Percentiles rank a stretch among this genome's conserved stretches.
phyloP scores from a whole-genome alignment of 164 flowering plant species.

The Nymphaea thermarum region DNA sequence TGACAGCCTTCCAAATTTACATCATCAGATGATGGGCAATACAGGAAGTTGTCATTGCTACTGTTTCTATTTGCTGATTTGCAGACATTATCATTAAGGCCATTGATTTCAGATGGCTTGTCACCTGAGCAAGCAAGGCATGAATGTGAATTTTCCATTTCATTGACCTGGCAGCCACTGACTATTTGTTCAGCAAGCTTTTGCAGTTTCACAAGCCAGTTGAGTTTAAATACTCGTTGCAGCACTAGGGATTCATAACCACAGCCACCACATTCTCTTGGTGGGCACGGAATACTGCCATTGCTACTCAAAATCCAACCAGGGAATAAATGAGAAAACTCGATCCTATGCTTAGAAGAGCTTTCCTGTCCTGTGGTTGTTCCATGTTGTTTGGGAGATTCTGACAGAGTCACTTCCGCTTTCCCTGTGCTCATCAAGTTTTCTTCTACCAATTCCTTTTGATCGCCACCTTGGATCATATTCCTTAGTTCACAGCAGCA shows the following conservation, averaged over 20 bases:
- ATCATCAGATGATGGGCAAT: constrained; percentile 55
- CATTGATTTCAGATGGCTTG: constrained; percentile 9
- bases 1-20: constrained; percentile 42
- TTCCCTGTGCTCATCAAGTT: constrained; percentile 14
- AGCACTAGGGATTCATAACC: constrained; percentile 40
- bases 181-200: constrained; percentile 97
- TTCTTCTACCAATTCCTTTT: constrained; percentile 15
- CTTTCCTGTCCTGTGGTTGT: constrained; percentile 2
- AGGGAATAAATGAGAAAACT: constrained; percentile 26
- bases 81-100: constrained; percentile 16
- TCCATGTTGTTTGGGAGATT: constrained; percentile 17
- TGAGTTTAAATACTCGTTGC: constrained; percentile 83
- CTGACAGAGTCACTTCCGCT: constrained; percentile 13
- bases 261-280: constrained; percentile 77
- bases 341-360: constrained; percentile 1
- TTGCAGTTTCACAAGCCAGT: constrained; percentile 93
- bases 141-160: constrained; percentile 12
- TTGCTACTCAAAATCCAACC: constrained; percentile 63
- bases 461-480: constrained; percentile 20
- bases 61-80: constrained; percentile 42
- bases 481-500: constrained; percentile 79
- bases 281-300: constrained; percentile 85
- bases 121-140: constrained; percentile 6
- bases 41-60: constrained; percentile 49
- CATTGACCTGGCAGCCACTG: constrained; percentile 57